A percentile compares a stretch with the other conserved stretches of the same genome.
These are phyloP conservation scores for Paulinella micropora DNA, from an alignment of 78 protist species.

Conservation along the genomic window DNA sequence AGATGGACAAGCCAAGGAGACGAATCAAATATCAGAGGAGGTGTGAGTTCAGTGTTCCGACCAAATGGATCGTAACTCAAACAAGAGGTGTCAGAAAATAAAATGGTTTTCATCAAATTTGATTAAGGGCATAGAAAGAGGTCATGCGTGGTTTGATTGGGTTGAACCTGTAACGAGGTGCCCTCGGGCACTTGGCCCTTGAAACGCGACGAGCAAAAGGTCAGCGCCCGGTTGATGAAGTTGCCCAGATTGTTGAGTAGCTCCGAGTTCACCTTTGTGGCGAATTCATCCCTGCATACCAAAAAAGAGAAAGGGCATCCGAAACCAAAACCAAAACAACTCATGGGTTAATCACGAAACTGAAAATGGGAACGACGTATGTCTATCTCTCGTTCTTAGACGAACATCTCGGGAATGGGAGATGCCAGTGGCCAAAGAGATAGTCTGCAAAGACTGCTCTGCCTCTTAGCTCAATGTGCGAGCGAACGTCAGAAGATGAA, in stretches of 20 bases:
- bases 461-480: no score
- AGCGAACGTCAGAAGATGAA: no score
- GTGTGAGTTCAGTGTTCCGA: neutral
- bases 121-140: slow-evolving; percentile 8
- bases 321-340: no score
- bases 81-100: neutral
- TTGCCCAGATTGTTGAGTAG: slow-evolving; percentile 64
- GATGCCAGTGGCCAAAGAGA: no score
- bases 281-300: slow-evolving; percentile 48
- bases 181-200: neutral
- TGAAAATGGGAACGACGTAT: no score
- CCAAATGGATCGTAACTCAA: neutral
- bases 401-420: no score
- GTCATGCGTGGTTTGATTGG: neutral
- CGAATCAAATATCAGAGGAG: neutral
- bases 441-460: no score
- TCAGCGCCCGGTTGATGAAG: slow-evolving; percentile 49
- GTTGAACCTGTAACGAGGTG: neutral
- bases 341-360: no score
- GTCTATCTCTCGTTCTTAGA: no score
- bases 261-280: slow-evolving; percentile 36
- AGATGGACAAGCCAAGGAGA: no score
- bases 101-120: neutral
- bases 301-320: no score
- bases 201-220: neutral